Base-by-base conservation (phyloP, 345 rosid genomes). In the Hibiscus trionum region DNA sequence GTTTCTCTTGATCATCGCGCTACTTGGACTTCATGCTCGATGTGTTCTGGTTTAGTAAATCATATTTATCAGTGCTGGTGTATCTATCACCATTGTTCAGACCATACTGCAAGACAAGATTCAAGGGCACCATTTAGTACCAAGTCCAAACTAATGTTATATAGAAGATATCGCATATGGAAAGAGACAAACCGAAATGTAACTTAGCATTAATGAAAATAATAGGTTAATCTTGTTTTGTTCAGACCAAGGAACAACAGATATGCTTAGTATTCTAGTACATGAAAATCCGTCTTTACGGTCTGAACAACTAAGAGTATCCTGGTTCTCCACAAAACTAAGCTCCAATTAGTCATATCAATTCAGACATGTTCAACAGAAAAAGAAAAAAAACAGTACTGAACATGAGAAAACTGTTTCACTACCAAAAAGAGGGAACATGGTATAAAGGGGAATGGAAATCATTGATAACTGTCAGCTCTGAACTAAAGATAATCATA, bases 81-180 rank as follows among this genome's bases (percentile, higher is more conserved):
- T 73, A 74, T 66, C 71, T 76, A 17, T 82, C 84, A 19, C 71
- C 72, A 64, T 52, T 81, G 75, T 82, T 83, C 77, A 88, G 47
- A 11, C 93, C 90, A 50, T 88, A 88, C 93, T 86, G 87, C 82
- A 73, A 7, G n/a, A 75, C 69, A 26, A 69, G 55, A 63, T 47
- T 39, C 12, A 27, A 73, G 1, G 21, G 26, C 56, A 37, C 70
- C 42, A 67, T 76, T 61, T 46, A 29, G 26, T 50, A 31, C 12
- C 24, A 55, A 31, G 19, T 31, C 35, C 65, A 1, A 52, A 24
- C 24, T 17, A 42, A 42, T 26, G 11, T 4, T 24, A 5, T 12
- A 39, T 53, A 8, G 7, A 16, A 61, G 21, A 47, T 19, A 65
- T 33, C 12, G 17, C 27, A 62, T 58, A 12, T 31, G 26, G 61